Base-by-base conservation (phyloP, 1,139 yeast species). In the Hansenula lynferdii region DNA sequence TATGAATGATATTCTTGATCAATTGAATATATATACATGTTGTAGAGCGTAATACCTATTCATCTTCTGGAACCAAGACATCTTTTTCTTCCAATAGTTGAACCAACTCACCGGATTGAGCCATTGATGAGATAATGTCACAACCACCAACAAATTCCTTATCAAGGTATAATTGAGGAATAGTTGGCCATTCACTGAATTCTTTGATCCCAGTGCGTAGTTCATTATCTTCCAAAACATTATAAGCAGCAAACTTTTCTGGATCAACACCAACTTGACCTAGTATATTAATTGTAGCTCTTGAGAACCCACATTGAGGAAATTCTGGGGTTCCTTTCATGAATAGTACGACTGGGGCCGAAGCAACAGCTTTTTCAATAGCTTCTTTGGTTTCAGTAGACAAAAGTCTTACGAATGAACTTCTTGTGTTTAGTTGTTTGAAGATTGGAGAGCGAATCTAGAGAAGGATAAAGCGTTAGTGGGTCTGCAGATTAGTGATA, bases 191-290 rank as follows among this genome's bases (percentile, higher is more conserved):
- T 48, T 85, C 82, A 50, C 94, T 80, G 65, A 77, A 92, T 60
- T 94, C 98, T 67, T 94, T 94, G 57, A 92, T 87, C 16, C 97
- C 98, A 34, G 72, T 69, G 64, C 98, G 84, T 48, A 94, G 74
- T 55, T 92, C 97, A 5, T 85, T 78, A 60, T 94, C 98, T 62
- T 92, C 98, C 50, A 94, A 70, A 0, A 94, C 98, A 56, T 94
- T 92, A 65, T 85, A 94, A 27, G 98, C 98, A 34, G 97, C 97
- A 64, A 94, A 90, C 62, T 92, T 90, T 34, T 69, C 75, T 6
- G 98, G 98, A 62, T 94, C 97, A 24, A 94, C 97, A 41, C 98
- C 98, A 60, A 90, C 95, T 60, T 89, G 94, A 16, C 98, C 97
- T 47, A 94, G 73, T 35, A 89, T 76, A 59, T 87, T 94, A 51